These are phyloP conservation scores for Ascomycota sp. DNA, from an alignment of 2,329 filamentous ascomycete genomes.

Conservation along the genomic window DNA sequence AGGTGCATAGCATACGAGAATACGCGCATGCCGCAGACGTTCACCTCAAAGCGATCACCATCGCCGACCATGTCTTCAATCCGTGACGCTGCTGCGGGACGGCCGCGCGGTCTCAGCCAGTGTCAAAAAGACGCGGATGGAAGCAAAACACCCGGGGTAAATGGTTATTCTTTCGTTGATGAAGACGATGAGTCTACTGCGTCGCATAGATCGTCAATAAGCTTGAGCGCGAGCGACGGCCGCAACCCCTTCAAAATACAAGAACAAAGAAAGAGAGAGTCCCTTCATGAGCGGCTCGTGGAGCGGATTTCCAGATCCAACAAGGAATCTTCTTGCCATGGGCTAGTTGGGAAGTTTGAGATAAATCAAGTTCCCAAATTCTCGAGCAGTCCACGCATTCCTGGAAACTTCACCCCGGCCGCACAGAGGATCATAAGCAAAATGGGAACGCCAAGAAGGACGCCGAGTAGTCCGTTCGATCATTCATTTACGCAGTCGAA, in stretches of 20 bases:
- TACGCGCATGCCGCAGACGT: constrained; percentile 48
- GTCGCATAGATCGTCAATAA: constrained; percentile 23
- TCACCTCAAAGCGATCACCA: constrained; percentile 28
- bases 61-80: constrained; percentile 75
- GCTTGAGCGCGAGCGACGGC: constrained; percentile 35
- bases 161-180: constrained; percentile 87
- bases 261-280: constrained; percentile 56
- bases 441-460: constrained; percentile 26
- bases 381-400: constrained; percentile 40
- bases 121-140: constrained; percentile 37
- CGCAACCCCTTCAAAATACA: constrained; percentile 65
- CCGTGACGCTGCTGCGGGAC: constrained; percentile 63
- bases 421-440: constrained; percentile 47
- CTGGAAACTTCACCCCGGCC: constrained; percentile 48
- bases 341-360: constrained; percentile 37
- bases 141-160: constrained; percentile 71
- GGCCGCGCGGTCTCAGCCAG: constrained; percentile 38
- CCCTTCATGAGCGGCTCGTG: constrained; percentile 69
- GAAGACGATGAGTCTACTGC: constrained; percentile 31
- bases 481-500: constrained; percentile 16
- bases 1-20: constrained; percentile 66
- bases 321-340: constrained; percentile 36
- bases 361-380: constrained; percentile 48
- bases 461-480: constrained; percentile 12
- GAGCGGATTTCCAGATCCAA: constrained; percentile 60